These are phyloP conservation scores for Herpetospermum pedunculosum DNA, from an alignment of 306 rosid genomes.

Conservation along the genomic window DNA sequence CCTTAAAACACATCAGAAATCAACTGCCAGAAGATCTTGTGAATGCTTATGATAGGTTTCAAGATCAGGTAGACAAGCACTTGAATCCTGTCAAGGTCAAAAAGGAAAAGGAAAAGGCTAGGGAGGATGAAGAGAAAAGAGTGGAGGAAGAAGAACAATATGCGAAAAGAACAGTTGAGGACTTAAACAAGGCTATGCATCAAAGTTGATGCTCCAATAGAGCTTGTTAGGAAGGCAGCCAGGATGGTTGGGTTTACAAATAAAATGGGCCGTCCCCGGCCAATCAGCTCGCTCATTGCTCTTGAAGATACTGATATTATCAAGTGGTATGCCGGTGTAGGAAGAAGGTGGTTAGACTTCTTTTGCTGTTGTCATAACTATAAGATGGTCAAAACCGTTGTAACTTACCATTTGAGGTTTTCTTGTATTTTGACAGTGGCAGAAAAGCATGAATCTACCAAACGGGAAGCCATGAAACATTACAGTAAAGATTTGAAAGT, in stretches of 20 bases:
- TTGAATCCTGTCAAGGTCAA: too few relatives aligned
- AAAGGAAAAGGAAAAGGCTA: constrained; percentile 20
- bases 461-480: constrained; percentile 56
- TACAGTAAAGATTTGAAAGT: constrained; percentile 78
- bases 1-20: too few relatives aligned
- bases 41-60: too few relatives aligned
- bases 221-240: too few relatives aligned
- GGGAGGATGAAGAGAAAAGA: constrained; percentile 54
- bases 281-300: constrained; percentile 48
- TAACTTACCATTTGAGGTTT: constrained; percentile 73
- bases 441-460: constrained; percentile 73
- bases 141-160: constrained; percentile 47
- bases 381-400: constrained; percentile 59
- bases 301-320: constrained; percentile 67
- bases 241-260: too few relatives aligned
- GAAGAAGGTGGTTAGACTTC: constrained; percentile 76
- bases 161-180: constrained; percentile 52
- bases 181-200: constrained; percentile 65
- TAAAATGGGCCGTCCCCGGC: too few relatives aligned
- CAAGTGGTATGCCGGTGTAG: constrained; percentile 80
- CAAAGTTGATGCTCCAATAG: constrained; percentile 79
- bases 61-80: too few relatives aligned
- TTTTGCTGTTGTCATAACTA: constrained; percentile 83
- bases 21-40: too few relatives aligned
- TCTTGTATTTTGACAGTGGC: constrained; percentile 81